phyloP scores from a whole-genome alignment of 2,329 filamentous ascomycete species.

The Dactylonectria estremocensis region DNA sequence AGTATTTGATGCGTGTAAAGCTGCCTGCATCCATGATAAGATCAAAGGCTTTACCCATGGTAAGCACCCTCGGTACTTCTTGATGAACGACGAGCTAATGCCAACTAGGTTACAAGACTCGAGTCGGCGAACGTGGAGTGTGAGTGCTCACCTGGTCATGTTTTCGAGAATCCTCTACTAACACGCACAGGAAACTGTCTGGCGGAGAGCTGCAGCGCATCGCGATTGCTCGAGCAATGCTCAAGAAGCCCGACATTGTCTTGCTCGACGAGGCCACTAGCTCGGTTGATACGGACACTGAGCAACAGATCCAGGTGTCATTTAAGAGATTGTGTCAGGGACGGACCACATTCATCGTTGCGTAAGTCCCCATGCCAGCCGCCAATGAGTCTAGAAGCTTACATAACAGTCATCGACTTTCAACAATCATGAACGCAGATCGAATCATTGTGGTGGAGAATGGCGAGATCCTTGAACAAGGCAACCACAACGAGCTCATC shows the following conservation, averaged over 20 bases:
- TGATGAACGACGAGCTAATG: constrained; percentile 29
- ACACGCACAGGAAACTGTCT: constrained; percentile 68
- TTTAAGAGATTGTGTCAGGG: constrained; percentile 71
- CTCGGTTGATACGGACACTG: constrained; percentile 80
- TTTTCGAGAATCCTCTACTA: constrained; percentile 28
- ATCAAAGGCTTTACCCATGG: constrained; percentile 68
- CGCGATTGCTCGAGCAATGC: constrained; percentile 79
- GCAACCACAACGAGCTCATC: constrained; percentile 73
- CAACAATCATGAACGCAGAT: constrained; percentile 80
- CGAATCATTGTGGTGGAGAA: constrained; percentile 76
- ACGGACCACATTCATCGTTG: constrained; percentile 78
- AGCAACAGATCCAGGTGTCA: constrained; percentile 76
- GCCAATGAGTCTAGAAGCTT: constrained; percentile 13
- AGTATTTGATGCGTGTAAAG: constrained; percentile 68
- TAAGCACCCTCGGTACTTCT: constrained; percentile 38
- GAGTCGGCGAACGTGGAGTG: constrained; percentile 67
- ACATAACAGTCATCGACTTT: constrained; percentile 72
- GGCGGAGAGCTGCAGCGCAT: constrained; percentile 78
- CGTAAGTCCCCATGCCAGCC: constrained; percentile 58
- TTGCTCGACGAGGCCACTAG: constrained; percentile 86
- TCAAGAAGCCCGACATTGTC: constrained; percentile 82
- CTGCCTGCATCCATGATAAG: constrained; percentile 72
- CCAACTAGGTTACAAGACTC: constrained; percentile 61
- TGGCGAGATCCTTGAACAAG: constrained; percentile 75
- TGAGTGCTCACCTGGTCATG: constrained; percentile 43